Conservation (phyloP, 2,329 filamentous ascomycete species). For the Penicillium capsulatum region DNA sequence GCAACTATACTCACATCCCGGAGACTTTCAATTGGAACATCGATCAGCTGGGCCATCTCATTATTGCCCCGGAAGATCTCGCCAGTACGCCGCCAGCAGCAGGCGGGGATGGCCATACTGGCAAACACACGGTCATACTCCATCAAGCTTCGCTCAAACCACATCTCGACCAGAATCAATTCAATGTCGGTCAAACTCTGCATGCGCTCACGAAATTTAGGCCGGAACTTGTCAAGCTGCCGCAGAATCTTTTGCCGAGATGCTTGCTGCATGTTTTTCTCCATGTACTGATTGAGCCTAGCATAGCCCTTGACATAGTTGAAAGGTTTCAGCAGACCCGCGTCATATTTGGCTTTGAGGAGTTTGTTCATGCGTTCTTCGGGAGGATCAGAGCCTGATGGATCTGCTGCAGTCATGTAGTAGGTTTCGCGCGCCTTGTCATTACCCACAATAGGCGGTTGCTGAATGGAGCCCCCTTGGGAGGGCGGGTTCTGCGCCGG, state of each 20-base stretch:
- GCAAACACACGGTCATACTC: constrained; percentile 98
- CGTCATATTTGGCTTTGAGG: constrained; percentile 91
- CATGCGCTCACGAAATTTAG: constrained; percentile 93
- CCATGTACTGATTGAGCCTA: constrained; percentile 83
- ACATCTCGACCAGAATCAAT: constrained; percentile 94
- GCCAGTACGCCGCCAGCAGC: constrained; percentile 92
- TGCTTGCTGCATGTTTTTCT: constrained; percentile 73
- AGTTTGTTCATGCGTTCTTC: constrained; percentile 95
- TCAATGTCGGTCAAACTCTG: constrained; percentile 90
- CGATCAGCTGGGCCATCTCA: constrained; percentile 95
- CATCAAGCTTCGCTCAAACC: constrained; percentile 95
- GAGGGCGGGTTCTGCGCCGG: constrained; percentile 29
- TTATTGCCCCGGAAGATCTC: constrained; percentile 98
- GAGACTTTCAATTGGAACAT: constrained; percentile 83
- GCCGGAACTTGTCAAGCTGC: constrained; percentile 86
- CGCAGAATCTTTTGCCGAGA: constrained; percentile 88
- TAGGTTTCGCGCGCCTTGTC: constrained; percentile 75
- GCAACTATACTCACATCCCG: constrained; percentile 66
- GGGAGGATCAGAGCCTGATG: constrained; percentile 77
- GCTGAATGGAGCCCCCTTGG: constrained; percentile 54
- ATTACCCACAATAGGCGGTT: constrained; percentile 59
- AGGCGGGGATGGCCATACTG: constrained; percentile 97
- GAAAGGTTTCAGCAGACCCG: constrained; percentile 89
- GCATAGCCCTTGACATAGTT: constrained; percentile 98
- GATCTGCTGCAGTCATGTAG: constrained; percentile 94